These are phyloP conservation scores for Lasiodiplodia theobromae DNA, from an alignment of 2,329 filamentous ascomycete species.

Conservation along the genomic window DNA sequence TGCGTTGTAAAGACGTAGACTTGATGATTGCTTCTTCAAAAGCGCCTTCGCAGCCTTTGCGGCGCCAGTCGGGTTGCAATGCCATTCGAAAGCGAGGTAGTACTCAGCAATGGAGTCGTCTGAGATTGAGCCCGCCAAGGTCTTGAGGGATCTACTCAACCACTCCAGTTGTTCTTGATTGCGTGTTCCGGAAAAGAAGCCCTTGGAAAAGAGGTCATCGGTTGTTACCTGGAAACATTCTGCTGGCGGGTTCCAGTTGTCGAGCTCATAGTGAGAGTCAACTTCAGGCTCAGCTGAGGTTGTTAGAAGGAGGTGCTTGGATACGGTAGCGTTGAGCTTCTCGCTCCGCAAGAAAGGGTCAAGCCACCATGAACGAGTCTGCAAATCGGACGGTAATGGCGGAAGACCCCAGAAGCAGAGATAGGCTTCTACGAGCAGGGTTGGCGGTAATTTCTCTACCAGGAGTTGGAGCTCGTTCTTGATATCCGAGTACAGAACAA, in stretches of 20 bases:
- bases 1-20: constrained; percentile 75
- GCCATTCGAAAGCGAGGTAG: constrained; percentile 70
- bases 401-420: constrained; percentile 58
- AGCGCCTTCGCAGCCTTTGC: constrained; percentile 76
- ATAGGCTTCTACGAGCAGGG: constrained; percentile 72
- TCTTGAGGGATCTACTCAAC: constrained; percentile 63
- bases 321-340: not conserved
- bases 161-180: constrained; percentile 51
- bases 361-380: constrained; percentile 44
- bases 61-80: constrained; percentile 61
- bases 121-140: constrained; percentile 57
- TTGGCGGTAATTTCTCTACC: constrained; percentile 46
- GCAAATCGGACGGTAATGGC: constrained; percentile 46
- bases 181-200: not conserved
- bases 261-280: not conserved
- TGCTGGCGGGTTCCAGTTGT: constrained; percentile 4
- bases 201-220: constrained; percentile 28
- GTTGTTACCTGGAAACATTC: constrained; percentile 26
- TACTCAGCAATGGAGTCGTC: constrained; percentile 69
- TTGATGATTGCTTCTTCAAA: constrained; percentile 71
- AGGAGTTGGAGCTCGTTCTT: constrained; percentile 63
- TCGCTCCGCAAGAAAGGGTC: constrained; percentile 64
- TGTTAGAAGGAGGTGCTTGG: not conserved
- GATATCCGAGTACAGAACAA: constrained; percentile 82
- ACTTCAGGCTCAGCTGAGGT: not conserved